phyloP scores from a whole-genome alignment of 164 flowering plant genomes.

The Stephania cephalantha region DNA sequence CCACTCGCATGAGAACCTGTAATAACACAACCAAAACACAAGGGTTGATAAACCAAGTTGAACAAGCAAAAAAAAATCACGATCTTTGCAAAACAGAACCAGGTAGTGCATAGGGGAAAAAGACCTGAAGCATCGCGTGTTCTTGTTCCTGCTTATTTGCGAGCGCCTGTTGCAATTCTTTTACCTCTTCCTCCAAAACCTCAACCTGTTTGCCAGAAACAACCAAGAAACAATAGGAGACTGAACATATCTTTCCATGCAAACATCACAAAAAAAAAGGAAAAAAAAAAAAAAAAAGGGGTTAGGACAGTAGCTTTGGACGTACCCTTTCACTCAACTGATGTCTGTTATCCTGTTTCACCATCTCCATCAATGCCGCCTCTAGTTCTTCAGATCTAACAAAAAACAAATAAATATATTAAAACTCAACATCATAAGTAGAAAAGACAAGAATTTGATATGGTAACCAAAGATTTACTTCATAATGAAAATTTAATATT shows the following conservation, averaged over 20 bases:
- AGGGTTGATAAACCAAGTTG: background rate
- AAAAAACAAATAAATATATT: slow-evolving; percentile 13
- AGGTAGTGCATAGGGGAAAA: background rate
- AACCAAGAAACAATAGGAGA: background rate
- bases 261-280: background rate
- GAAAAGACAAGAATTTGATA: background rate
- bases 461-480: background rate
- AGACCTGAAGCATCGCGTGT: slow-evolving; percentile 85
- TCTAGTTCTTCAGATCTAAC: slow-evolving; percentile 92
- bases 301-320: slow-evolving; percentile 1
- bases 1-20: slow-evolving; percentile 90
- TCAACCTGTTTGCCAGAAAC: slow-evolving; percentile 52
- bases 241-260: background rate
- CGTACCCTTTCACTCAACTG: slow-evolving; percentile 76
- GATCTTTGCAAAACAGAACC: background rate
- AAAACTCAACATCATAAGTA: background rate
- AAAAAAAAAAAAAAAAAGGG: background rate
- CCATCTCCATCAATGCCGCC: slow-evolving; percentile 93
- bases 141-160: slow-evolving; percentile 92
- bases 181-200: slow-evolving; percentile 67
- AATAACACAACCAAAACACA: background rate
- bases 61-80: background rate
- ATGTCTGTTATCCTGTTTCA: slow-evolving; percentile 74
- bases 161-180: slow-evolving; percentile 58
- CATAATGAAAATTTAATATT: too few species aligned